Conservation (phyloP, 139 green algal genomes). For the Chlamydomonas urium region DNA sequence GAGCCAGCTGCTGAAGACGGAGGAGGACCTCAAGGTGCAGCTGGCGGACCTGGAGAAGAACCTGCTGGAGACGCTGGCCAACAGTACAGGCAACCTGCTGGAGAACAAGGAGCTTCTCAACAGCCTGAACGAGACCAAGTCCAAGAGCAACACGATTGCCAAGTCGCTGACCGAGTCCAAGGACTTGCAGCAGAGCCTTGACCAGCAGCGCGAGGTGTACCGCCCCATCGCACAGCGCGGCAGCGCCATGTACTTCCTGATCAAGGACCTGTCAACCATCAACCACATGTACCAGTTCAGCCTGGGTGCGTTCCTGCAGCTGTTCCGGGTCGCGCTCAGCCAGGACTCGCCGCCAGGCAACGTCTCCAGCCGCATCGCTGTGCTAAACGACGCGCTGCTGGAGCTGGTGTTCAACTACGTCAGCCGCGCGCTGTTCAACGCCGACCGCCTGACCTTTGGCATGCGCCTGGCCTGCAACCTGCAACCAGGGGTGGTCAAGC, state of each 20-base stretch:
- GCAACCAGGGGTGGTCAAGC: conserved; percentile 34
- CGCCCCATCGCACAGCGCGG: conserved; percentile 54
- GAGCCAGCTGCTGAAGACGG: conserved; percentile 53
- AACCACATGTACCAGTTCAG: conserved; percentile 79
- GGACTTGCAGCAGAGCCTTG: conserved; percentile 50
- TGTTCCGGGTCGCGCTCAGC: conserved; percentile 51
- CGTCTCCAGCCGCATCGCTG: conserved; percentile 40
- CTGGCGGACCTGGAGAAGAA: conserved; percentile 62
- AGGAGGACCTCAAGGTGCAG: conserved; percentile 64
- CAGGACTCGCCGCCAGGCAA: conserved; percentile 32
- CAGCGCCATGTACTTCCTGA: conserved; percentile 66
- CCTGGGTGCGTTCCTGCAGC: conserved; percentile 43
- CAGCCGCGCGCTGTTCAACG: conserved; percentile 68
- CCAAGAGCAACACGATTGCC: conserved; percentile 47
- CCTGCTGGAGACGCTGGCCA: conserved; percentile 61
- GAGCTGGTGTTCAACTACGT: conserved; percentile 60
- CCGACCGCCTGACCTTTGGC: conserved; percentile 65
- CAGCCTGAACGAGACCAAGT: conserved; percentile 74
- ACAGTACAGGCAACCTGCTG: conserved; percentile 17
- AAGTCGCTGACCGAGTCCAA: conserved; percentile 50
- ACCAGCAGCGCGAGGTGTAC: conserved; percentile 63
- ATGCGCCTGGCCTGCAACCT: conserved; percentile 64
- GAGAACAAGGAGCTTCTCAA: conserved; percentile 74
- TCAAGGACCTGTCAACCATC: conserved; percentile 49
- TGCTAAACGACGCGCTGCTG: conserved; percentile 50